A percentile compares a stretch with the other conserved stretches of the same genome.
These are phyloP conservation scores for Cladophialophora exuberans DNA, from an alignment of 2,329 filamentous ascomycete species.

Conservation along the genomic window DNA sequence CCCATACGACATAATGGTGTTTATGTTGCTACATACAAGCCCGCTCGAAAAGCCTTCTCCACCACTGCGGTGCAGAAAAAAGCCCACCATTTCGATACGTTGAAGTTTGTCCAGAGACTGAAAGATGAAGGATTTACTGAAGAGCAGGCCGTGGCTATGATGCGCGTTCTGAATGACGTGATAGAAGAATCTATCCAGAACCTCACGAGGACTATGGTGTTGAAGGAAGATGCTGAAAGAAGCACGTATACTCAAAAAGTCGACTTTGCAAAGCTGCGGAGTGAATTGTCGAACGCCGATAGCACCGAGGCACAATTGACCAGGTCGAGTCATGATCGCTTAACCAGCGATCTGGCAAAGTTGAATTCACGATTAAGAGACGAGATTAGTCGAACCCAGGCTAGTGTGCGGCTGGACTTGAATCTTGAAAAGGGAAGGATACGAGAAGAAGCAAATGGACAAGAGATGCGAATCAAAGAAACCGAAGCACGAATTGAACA, in stretches of 20 bases:
- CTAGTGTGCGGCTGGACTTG: constrained; percentile 85
- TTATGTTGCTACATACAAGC: constrained; percentile 49
- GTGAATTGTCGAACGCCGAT: constrained; percentile 88
- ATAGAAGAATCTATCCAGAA: constrained; percentile 99
- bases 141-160: constrained; percentile 95
- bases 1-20: constrained; percentile 52
- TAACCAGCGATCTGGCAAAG: constrained; percentile 94
- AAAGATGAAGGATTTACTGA: constrained; percentile 93
- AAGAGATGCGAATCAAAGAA: constrained; percentile 98
- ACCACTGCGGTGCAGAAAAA: constrained; percentile 65
- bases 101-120: constrained; percentile 92
- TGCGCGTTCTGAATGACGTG: constrained; percentile 94
- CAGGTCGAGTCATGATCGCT: constrained; percentile 83
- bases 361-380: constrained; percentile 86
- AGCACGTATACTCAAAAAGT: constrained; percentile 80
- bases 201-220: constrained; percentile 94
- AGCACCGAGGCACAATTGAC: constrained; percentile 89
- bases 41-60: constrained; percentile 56
- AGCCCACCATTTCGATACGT: constrained; percentile 96
- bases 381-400: constrained; percentile 92
- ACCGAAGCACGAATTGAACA: constrained; percentile 98
- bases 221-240: constrained; percentile 72
- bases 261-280: constrained; percentile 95
- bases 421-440: constrained; percentile 97
- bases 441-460: constrained; percentile 90